phyloP scores from a whole-genome alignment of 805 yeast species.

The Wickerhamiella sergipiensis region DNA sequence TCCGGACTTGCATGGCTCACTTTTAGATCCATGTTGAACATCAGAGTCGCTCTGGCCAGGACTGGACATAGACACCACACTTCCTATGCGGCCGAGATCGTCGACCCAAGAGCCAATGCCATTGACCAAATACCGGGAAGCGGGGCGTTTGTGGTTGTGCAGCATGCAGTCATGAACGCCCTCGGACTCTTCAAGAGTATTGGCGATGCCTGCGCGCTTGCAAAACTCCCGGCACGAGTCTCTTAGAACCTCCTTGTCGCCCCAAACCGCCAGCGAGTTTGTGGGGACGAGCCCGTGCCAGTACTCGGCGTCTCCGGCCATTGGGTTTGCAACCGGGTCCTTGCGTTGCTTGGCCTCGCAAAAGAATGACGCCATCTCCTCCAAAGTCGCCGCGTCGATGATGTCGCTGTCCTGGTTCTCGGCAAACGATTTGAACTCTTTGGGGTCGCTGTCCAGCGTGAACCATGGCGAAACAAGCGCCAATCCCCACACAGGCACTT shows the following conservation, averaged over 20 bases:
- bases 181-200: conserved; percentile 6
- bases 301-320: conserved; percentile 1
- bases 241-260: conserved; percentile 6
- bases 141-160: background rate
- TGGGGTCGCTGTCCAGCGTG: background rate
- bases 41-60: background rate
- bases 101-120: background rate
- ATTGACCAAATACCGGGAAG: background rate
- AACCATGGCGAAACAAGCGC: conserved; percentile 13
- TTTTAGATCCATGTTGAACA: background rate
- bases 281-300: conserved; percentile 8
- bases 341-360: background rate
- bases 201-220: background rate
- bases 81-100: background rate
- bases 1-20: too few species aligned
- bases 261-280: conserved; percentile 6
- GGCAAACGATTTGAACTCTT: background rate
- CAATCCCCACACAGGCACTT: conserved; percentile 2
- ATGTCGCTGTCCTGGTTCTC: conserved; percentile 1
- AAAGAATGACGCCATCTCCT: conserved; percentile 2
- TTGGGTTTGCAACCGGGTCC: conserved; percentile 1
- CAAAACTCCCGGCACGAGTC: conserved; percentile 4
- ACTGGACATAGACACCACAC: background rate
- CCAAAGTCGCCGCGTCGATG: conserved; percentile 1
- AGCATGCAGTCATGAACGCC: conserved; percentile 10